Base-by-base conservation (phyloP, 768 basidiomycete species). In the Psilocybe subaeruginosa region DNA sequence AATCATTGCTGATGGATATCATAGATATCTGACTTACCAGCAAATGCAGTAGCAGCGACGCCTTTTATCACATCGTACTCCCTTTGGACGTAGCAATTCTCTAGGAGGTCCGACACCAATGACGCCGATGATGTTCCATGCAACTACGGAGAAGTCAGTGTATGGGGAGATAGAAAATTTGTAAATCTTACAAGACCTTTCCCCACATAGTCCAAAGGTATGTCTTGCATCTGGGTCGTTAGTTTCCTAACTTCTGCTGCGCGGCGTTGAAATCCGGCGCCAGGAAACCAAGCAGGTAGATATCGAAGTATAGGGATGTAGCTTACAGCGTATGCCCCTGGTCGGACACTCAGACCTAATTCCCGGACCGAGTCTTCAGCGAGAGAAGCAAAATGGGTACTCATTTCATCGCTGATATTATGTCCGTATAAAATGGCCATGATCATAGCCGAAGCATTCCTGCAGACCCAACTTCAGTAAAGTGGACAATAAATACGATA, bases 251-350 rank as follows among this genome's bases (percentile, higher is more conserved):
- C 63, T 48, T 58, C 58, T 3, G 39, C n/a, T 8, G 66, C 68
- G n/a, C 54, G 41, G 12, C 55, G 54, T 37, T 65, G 59, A 46
- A 67, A 69, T 27, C 50, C 45, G 46, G 64, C 61, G 14, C 68
- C 66, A 14, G 68, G 66, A 48, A 62, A 65, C 68, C 65, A 66
- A 14, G 64, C 48, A 4, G 68, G 66, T 12, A 67, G 30, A 48
- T 62, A 45, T n/a, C 51, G 64, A 51, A 65, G 60, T 14, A 61
- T 19, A 30, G 68, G 64, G 19, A 67, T 47, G 1, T 41, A 35
- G 30, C 64, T 61, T 11, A 62, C 46, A 29, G 60, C 23, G 8
- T 37, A 35, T 8, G 45, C 49, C 23, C 56, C 62, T 41, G 59
- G 50, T 27, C 46, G 23, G n/a, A 59, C 39, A 27, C 33, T 30